A percentile compares a stretch with the other conserved stretches of the same genome.
These are phyloP conservation scores for Lanmaoa rubissima DNA, from an alignment of 768 basidiomycete genomes.

Conservation along the genomic window DNA sequence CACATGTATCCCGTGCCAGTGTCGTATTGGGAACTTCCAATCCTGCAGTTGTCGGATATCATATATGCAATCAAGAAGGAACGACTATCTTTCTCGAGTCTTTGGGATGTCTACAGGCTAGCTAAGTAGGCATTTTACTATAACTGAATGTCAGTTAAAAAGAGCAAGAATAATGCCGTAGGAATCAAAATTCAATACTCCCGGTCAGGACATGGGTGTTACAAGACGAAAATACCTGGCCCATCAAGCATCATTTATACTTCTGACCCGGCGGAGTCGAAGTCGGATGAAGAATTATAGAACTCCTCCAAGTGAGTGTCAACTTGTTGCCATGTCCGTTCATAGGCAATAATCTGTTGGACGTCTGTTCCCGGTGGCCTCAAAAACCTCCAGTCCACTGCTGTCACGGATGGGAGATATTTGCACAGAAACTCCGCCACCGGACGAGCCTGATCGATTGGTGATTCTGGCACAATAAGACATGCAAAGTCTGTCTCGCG, in stretches of 20 bases:
- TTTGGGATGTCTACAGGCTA: neutral
- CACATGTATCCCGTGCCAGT: neutral
- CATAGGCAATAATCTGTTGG: neutral
- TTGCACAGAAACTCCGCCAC: conserved; percentile 14
- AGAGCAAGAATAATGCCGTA: too few relatives aligned
- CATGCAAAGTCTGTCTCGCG: neutral
- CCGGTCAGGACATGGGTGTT: neutral
- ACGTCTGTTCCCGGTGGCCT: neutral
- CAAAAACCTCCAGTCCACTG: neutral
- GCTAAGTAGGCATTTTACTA: neutral
- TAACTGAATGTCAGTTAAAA: neutral
- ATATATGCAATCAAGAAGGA: too few relatives aligned
- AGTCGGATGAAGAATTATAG: neutral
- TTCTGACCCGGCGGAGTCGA: neutral
- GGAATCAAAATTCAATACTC: neutral
- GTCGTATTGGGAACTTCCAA: too few relatives aligned
- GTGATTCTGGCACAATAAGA: conserved; percentile 9
- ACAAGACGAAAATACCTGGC: neutral
- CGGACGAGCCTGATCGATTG: conserved; percentile 2
- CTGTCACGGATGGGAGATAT: conserved; percentile 1
- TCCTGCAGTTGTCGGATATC: too few relatives aligned
- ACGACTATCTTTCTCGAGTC: neutral
- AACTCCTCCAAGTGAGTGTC: neutral
- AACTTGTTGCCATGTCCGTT: neutral
- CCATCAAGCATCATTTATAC: neutral